A percentile compares a stretch with the other conserved stretches of the same genome.
phyloP scores from a whole-genome alignment of 768 basidiomycete genomes.

The Roridomyces roridus region DNA sequence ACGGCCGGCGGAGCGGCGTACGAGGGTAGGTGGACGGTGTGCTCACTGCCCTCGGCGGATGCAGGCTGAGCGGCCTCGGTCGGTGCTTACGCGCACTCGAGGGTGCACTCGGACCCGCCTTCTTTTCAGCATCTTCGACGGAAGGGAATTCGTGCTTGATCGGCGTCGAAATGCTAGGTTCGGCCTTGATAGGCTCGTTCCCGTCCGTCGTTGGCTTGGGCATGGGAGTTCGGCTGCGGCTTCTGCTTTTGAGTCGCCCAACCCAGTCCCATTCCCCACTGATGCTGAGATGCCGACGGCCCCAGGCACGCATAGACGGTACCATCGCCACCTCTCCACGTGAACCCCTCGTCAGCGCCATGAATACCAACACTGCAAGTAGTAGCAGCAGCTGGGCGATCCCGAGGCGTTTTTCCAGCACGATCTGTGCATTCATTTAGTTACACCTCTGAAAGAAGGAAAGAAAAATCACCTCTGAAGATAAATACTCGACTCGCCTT shows the following conservation, averaged over 20 bases:
- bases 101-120: neutral
- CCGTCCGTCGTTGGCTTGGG: neutral
- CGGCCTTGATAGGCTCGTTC: neutral
- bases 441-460: conserved; percentile 3
- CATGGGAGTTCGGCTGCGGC: conserved; percentile 13
- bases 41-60: conserved; percentile 3
- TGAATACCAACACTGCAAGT: conserved; percentile 83
- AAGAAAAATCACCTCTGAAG: conserved; percentile 71
- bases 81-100: conserved; percentile 9
- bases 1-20: conserved; percentile 20
- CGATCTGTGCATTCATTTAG: conserved; percentile 54
- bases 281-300: conserved; percentile 21
- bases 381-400: conserved; percentile 88
- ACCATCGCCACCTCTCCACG: conserved; percentile 33
- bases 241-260: conserved; percentile 17
- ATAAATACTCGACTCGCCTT: conserved; percentile 73
- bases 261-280: conserved; percentile 27
- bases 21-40: conserved; percentile 18
- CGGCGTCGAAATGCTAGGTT: neutral
- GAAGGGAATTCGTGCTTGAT: conserved; percentile 17
- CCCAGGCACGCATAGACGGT: conserved; percentile 24
- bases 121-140: neutral
- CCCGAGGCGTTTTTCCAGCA: conserved; percentile 88
- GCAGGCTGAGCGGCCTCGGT: conserved; percentile 19
- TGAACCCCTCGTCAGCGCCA: conserved; percentile 84